Conservation (phyloP, 768 basidiomycete genomes). For the Boletus vinaceobasis region DNA sequence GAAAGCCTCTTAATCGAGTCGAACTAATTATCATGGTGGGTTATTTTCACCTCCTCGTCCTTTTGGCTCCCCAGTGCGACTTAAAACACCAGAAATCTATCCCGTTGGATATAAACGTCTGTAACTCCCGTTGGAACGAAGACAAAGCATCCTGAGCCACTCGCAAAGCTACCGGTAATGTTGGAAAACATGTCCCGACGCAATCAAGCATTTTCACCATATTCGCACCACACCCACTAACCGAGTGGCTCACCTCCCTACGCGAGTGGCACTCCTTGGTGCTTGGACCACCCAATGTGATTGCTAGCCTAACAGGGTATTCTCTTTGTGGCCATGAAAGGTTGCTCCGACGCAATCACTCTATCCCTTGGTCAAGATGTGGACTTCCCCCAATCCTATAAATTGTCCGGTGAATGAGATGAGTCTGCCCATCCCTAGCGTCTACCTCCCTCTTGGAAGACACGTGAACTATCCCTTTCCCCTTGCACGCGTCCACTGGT, state of each 20-base stretch:
- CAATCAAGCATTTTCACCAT: constrained; percentile 22
- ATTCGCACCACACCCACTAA: constrained; percentile 7
- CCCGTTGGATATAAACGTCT: not conserved
- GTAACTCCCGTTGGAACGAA: not conserved
- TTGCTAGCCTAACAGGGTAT: constrained; percentile 24
- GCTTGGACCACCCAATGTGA: constrained; percentile 17
- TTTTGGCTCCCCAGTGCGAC: not conserved
- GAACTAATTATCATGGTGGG: not conserved
- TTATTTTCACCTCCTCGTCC: not conserved
- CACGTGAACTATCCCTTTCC: not conserved
- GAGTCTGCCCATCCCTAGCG: not conserved
- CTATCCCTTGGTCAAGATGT: constrained; percentile 12
- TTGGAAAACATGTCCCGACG: constrained; percentile 11
- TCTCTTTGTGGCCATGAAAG: constrained; percentile 16
- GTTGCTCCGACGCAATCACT: constrained; percentile 27
- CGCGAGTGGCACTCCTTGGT: constrained; percentile 13
- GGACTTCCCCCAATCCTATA: constrained; percentile 12
- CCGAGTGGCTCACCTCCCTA: constrained; percentile 24
- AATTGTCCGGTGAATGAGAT: constrained; percentile 14
- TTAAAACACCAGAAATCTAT: not conserved
- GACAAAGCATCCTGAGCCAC: constrained; percentile 10
- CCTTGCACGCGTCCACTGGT: not conserved
- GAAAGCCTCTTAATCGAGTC: not conserved
- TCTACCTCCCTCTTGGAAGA: not conserved
- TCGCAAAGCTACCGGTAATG: constrained; percentile 5